Evolutionary conservation across 495 filamentous ascomycete genomes (phyloP).

Genomic region (Bathelium albidoporum): DNA sequence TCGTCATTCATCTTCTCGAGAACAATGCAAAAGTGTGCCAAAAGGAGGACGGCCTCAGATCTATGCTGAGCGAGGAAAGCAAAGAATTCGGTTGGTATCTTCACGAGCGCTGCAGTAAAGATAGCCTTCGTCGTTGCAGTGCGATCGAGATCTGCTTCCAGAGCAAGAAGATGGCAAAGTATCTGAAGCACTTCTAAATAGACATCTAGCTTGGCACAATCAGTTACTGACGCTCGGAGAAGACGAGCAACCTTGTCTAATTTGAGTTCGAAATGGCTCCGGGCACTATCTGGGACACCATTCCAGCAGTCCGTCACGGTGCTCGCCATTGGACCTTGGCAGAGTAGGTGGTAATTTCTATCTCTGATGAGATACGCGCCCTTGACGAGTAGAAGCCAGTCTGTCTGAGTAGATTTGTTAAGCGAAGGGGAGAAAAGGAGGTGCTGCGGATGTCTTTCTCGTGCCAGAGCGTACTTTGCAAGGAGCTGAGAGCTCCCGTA

Average conservation of each 20-base stretch:
- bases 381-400: not conserved
- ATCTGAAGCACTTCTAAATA: not conserved
- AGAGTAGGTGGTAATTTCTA: not conserved
- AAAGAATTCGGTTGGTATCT: not conserved
- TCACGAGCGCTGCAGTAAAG: not conserved
- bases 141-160: not conserved
- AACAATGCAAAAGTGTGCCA: not conserved
- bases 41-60: not conserved
- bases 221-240: not conserved
- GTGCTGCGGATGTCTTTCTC: not conserved
- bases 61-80: not conserved
- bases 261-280: not conserved
- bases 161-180: not conserved
- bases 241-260: not conserved
- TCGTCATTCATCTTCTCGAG: conserved; percentile 1
- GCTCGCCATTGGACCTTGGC: not conserved
- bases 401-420: not conserved
- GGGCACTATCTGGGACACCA: not conserved
- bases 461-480: not conserved
- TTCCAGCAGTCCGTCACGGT: not conserved
- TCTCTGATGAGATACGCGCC: not conserved
- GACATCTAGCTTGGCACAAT: not conserved
- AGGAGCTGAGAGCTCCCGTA: conserved; percentile 1
- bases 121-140: not conserved
- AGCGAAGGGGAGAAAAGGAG: not conserved